Evolutionary conservation across 2,329 filamentous ascomycete species (phyloP).

Genomic region (Aquanectria penicillioides): DNA sequence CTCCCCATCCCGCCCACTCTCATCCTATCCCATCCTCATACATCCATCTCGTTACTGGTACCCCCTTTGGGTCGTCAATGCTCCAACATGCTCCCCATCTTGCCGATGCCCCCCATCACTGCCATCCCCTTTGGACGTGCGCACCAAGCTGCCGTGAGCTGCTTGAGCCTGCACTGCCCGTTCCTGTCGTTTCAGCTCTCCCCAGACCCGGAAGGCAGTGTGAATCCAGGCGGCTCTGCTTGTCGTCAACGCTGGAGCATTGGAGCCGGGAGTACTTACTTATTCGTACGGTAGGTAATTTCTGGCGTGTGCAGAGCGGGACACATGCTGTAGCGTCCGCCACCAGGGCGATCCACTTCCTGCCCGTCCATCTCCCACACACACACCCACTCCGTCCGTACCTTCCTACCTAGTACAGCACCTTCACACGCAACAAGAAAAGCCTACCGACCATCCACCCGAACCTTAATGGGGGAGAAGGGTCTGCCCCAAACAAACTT

Average conservation of each 20-base stretch:
- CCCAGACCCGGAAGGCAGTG: neutral
- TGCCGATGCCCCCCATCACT: conserved; percentile 8
- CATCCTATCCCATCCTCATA: neutral
- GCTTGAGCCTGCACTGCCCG: conserved; percentile 8
- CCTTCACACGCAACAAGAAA: neutral
- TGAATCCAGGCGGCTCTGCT: conserved; percentile 15
- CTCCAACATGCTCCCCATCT: conserved; percentile 1
- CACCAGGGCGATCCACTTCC: conserved; percentile 18
- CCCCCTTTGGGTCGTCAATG: conserved; percentile 3
- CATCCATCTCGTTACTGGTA: conserved; percentile 15
- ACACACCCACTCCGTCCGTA: neutral
- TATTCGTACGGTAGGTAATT: too few relatives aligned
- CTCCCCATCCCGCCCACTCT: conserved; percentile 2
- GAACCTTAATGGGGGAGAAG: conserved; percentile 18
- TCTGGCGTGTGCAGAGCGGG: neutral
- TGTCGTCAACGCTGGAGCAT: neutral
- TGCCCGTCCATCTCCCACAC: conserved; percentile 16
- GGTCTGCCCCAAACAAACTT: conserved; percentile 2
- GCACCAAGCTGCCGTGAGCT: too few relatives aligned
- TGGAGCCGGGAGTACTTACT: neutral
- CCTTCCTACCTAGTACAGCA: too few relatives aligned
- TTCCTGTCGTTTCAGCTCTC: conserved; percentile 11
- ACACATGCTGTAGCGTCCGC: conserved; percentile 19
- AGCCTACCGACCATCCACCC: conserved; percentile 2
- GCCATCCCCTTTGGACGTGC: conserved; percentile 9